Conservation (phyloP, 306 rosid genomes). For the Spatholobus suberectus region DNA sequence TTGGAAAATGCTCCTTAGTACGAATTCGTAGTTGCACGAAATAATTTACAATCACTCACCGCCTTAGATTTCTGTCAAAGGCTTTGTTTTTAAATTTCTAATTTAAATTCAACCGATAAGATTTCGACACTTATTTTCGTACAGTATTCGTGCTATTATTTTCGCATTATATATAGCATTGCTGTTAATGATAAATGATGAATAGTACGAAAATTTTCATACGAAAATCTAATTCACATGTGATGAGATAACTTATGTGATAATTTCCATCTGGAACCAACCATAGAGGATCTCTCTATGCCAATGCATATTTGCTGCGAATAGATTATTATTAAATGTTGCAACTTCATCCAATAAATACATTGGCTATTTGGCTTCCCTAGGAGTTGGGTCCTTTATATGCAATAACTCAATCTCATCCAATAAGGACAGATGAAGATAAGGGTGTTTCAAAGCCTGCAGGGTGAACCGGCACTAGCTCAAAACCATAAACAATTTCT, state of each 20-base stretch:
- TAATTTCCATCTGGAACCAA: not conserved
- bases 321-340: too few species aligned
- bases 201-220: not conserved
- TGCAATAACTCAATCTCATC: constrained; percentile 29
- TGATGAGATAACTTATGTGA: not conserved
- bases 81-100: too few species aligned
- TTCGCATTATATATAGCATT: too few species aligned
- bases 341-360: not conserved
- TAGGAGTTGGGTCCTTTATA: not conserved
- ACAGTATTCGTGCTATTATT: too few species aligned
- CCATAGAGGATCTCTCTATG: not conserved
- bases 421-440: constrained; percentile 31
- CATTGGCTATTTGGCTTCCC: not conserved
- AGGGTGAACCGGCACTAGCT: constrained; percentile 30
- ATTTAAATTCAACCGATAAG: too few species aligned
- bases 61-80: too few species aligned
- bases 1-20: too few species aligned
- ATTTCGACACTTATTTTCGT: too few species aligned
- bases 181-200: too few species aligned
- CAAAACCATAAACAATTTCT: constrained; percentile 8
- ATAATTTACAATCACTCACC: too few species aligned
- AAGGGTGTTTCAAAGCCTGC: constrained; percentile 26
- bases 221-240: not conserved
- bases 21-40: too few species aligned
- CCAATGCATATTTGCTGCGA: not conserved